These are phyloP conservation scores for Boletus coccyginus DNA, from an alignment of 768 basidiomycete species.

Conservation along the genomic window DNA sequence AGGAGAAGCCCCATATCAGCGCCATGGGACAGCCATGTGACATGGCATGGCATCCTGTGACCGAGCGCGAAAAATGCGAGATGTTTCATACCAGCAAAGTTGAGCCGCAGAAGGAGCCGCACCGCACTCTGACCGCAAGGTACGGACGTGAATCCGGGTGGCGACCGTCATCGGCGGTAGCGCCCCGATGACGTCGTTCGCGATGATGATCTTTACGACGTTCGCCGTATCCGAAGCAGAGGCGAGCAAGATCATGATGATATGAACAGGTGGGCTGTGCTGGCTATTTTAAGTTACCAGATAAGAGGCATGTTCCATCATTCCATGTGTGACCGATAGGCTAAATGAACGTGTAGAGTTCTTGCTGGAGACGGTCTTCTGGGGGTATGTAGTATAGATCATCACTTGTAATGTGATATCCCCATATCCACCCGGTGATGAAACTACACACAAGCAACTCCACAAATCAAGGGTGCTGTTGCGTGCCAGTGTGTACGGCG, in stretches of 20 bases:
- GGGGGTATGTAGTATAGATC: background rate
- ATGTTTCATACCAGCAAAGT: background rate
- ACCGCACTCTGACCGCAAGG: background rate
- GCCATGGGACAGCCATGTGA: background rate
- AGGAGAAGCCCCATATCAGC: background rate
- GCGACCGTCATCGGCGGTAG: background rate
- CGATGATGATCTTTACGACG: background rate
- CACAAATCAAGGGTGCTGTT: background rate
- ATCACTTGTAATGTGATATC: background rate
- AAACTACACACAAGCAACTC: background rate
- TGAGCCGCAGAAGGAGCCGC: background rate
- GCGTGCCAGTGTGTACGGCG: background rate
- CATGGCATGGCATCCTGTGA: background rate
- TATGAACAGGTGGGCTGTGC: background rate
- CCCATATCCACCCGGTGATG: background rate
- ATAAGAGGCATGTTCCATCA: background rate
- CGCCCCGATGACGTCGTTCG: background rate
- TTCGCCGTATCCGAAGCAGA: background rate
- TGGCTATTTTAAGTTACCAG: background rate
- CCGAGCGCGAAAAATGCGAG: conserved; percentile 3
- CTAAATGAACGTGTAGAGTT: background rate
- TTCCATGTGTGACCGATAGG: too few relatives aligned
- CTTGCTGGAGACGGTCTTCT: background rate
- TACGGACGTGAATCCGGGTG: background rate
- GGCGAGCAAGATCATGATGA: background rate